Evolutionary conservation across 371 early-diverging fungal genomes (phyloP).

Genomic region (Mortierella sp.): DNA sequence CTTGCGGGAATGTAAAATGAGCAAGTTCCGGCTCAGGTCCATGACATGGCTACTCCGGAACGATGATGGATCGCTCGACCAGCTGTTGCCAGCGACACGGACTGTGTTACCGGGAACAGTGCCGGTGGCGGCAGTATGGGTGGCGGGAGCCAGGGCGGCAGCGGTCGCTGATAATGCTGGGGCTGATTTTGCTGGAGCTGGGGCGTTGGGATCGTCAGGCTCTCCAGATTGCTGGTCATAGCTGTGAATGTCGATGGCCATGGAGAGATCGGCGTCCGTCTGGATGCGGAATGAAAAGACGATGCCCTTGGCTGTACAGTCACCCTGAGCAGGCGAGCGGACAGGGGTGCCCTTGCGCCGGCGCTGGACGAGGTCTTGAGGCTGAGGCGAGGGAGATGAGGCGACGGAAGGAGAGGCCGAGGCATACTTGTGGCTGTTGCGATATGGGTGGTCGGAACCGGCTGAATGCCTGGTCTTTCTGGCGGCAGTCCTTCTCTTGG

Average conservation of each 20-base stretch:
- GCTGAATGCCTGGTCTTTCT: conserved; percentile 25
- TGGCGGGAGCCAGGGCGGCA: not conserved
- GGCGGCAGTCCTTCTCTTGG: conserved; percentile 30
- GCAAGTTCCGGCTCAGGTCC: conserved; percentile 45
- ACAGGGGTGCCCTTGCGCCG: conserved; percentile 45
- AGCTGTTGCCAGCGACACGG: conserved; percentile 34
- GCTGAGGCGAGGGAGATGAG: conserved; percentile 47
- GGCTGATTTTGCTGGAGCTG: not conserved
- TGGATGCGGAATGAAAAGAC: conserved; percentile 48
- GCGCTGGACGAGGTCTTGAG: conserved; percentile 42
- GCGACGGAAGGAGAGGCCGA: conserved; percentile 42
- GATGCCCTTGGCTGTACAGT: conserved; percentile 41
- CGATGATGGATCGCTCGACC: conserved; percentile 49
- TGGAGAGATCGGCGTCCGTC: conserved; percentile 44
- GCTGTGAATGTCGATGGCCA: conserved; percentile 48
- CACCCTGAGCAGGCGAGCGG: conserved; percentile 50
- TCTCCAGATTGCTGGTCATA: conserved; percentile 35
- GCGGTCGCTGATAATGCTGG: not conserved
- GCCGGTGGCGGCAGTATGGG: not conserved
- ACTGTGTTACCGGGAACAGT: conserved; percentile 3
- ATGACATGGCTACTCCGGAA: conserved; percentile 44
- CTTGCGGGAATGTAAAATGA: conserved; percentile 48
- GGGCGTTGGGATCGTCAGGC: not conserved
- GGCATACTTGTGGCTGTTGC: conserved; percentile 25
- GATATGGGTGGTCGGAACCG: conserved; percentile 21